A percentile compares a stretch with the other conserved stretches of the same genome.
Evolutionary conservation across 1,284 basidiomycete species (phyloP).

Genomic region (Salmacisia buchloeana): DNA sequence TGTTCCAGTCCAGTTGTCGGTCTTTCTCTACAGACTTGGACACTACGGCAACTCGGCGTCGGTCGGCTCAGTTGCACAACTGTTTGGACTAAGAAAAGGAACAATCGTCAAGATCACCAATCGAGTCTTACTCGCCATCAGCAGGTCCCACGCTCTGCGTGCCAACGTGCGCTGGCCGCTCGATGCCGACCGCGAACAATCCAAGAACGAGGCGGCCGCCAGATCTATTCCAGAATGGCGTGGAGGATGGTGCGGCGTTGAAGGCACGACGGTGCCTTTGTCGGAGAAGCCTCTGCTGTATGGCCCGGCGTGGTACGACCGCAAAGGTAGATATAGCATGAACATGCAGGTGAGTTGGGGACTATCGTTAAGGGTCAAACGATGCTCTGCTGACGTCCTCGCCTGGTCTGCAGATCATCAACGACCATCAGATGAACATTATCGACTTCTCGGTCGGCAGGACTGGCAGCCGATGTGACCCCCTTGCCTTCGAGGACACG

Average conservation of each 20-base stretch:
- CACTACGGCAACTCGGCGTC: neutral
- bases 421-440: neutral
- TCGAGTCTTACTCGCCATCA: neutral
- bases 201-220: neutral
- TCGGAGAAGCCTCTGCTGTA: neutral
- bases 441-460: neutral
- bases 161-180: neutral
- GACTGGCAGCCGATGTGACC: neutral
- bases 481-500: neutral
- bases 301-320: neutral
- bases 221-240: neutral
- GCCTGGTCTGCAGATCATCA: neutral
- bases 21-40: neutral
- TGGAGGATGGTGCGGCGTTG: conserved; percentile 1
- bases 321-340: neutral
- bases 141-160: neutral
- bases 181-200: neutral
- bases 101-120: neutral
- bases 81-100: neutral
- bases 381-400: neutral
- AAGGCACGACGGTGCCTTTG: neutral
- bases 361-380: neutral
- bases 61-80: neutral
- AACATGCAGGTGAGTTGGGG: conserved; percentile 5
- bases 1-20: neutral